phyloP scores from a whole-genome alignment of 495 filamentous ascomycete species.

The Neurospora sp. region DNA sequence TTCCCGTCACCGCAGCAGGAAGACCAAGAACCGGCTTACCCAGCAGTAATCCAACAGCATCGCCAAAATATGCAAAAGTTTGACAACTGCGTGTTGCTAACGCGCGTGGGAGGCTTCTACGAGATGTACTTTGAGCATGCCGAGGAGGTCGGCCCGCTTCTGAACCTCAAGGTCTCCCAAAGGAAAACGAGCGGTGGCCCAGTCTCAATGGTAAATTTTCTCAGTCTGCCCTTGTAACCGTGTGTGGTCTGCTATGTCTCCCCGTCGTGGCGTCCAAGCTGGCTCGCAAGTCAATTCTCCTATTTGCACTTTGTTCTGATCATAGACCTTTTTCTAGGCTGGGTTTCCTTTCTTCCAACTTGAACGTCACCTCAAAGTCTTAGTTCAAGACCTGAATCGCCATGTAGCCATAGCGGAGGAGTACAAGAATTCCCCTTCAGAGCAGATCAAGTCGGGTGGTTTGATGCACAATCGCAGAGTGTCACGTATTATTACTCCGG shows the following conservation, averaged over 20 bases:
- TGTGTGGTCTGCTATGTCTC: neutral
- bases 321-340: slow-evolving; percentile 38
- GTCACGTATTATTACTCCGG: slow-evolving; percentile 80
- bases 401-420: slow-evolving; percentile 94
- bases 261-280: neutral
- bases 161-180: slow-evolving; percentile 80
- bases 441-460: slow-evolving; percentile 59
- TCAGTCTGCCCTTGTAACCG: slow-evolving; percentile 2
- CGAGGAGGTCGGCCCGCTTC: slow-evolving; percentile 70
- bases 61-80: slow-evolving; percentile 83
- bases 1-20: slow-evolving; percentile 21
- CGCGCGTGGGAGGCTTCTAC: slow-evolving; percentile 89
- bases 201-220: slow-evolving; percentile 61
- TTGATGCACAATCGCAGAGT: slow-evolving; percentile 76
- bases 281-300: neutral
- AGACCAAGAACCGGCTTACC: slow-evolving; percentile 55
- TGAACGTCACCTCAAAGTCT: slow-evolving; percentile 79
- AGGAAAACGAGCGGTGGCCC: slow-evolving; percentile 65
- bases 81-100: slow-evolving; percentile 79
- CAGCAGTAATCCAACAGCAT: slow-evolving; percentile 83
- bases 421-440: slow-evolving; percentile 57
- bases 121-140: slow-evolving; percentile 95
- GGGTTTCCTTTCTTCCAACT: slow-evolving; percentile 91
- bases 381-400: slow-evolving; percentile 82
- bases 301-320: slow-evolving; percentile 19